Base-by-base conservation (phyloP, 306 rosid genomes). In the Rosa rugosa region DNA sequence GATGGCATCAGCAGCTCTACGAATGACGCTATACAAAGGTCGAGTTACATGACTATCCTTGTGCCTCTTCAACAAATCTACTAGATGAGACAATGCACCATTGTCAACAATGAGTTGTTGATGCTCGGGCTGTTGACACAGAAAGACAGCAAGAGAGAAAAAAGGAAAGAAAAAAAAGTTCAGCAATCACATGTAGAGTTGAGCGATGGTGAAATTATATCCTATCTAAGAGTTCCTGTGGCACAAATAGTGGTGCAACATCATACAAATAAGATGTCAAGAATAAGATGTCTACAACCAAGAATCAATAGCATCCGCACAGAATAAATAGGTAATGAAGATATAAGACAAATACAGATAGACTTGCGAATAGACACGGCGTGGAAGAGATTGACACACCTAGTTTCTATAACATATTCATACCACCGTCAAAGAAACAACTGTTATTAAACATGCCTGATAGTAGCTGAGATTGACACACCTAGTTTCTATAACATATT, bases 1-100 rank as follows among this genome's bases (percentile, higher is more conserved):
- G 72, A 93, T 81, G 22, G 99, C 99, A 83, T 95, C 99, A n/a
- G 99, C 98, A 82, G 99, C 96, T 80, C 99, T 90, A 71, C 99
- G 98, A 85, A 93, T 95, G 77, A 93, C 97, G 66, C 98, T 93
- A 71, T 86, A 88, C 71, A 93, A 85, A 75, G 97, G 92, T 42
- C 99, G 93, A 75, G 90, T 87, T 59, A 84, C 36, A 45, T 85
- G 76, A 77, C 87, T 75, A 77, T 84, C 82, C 76, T 79, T 89
- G 77, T 87, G 91, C 86, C 99, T 91, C 93, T 95, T 91, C 51
- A 95, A 86, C 77, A 95, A 88, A 81, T 85, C 90, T 71, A 93
- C 98, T 9, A 95, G 98, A 86, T 85, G 91, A 65, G 88, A 81
- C 75, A 95, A 82, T 44, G 97, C 98, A 69, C 98, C 98, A 71